phyloP scores from a whole-genome alignment of 257 asterid species.

The Salvia rosmarinus region DNA sequence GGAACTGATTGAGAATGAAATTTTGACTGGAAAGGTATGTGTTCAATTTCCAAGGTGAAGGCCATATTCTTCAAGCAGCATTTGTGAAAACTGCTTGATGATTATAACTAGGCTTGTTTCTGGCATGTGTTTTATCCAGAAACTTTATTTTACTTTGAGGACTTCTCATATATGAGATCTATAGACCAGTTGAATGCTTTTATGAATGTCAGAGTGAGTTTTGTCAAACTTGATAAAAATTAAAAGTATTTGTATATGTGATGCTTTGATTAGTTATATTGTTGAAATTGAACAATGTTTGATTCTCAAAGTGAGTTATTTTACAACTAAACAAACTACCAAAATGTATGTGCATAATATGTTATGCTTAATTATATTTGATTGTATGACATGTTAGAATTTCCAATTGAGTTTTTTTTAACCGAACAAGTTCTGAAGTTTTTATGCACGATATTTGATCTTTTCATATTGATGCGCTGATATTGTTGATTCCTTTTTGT shows the following conservation, averaged over 20 bases:
- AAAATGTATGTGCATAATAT: too few relatives aligned
- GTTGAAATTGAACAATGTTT: background rate
- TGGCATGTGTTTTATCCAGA: background rate
- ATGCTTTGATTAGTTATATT: background rate
- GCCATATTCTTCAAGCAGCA: constrained; percentile 2
- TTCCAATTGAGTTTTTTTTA: background rate
- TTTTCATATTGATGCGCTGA: background rate
- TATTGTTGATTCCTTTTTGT: background rate
- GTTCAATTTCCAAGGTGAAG: constrained; percentile 4
- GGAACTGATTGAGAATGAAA: constrained; percentile 79
- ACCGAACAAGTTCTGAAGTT: too few relatives aligned
- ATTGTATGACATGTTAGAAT: background rate
- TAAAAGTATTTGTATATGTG: background rate
- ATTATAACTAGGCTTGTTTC: background rate
- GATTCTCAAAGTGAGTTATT: background rate
- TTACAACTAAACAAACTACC: background rate
- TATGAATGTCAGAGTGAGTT: background rate
- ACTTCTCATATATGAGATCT: background rate
- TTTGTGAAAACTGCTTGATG: constrained; percentile 7
- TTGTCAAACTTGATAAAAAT: background rate
- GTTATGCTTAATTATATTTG: too few relatives aligned
- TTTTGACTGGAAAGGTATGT: constrained; percentile 85
- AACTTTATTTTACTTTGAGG: background rate
- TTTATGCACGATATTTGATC: background rate
- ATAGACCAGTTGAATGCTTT: background rate